These are phyloP conservation scores for Musa acuminata DNA, from an alignment of 176 grass and related monocot genomes.

Conservation along the genomic window DNA sequence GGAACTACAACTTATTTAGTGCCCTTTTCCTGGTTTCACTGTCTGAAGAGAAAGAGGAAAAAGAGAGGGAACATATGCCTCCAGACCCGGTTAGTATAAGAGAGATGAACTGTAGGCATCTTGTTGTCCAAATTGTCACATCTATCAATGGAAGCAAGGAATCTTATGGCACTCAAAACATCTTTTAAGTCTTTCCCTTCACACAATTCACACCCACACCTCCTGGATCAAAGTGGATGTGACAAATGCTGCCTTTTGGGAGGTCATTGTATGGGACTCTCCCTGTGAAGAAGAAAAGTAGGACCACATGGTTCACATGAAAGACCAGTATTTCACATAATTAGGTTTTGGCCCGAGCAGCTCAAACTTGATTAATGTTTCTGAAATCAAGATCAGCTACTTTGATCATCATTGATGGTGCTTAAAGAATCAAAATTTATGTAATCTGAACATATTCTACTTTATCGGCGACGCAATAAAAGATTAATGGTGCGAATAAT, in stretches of 20 bases:
- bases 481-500: too few relatives aligned
- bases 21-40: neutral
- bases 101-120: neutral
- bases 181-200: neutral
- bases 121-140: conserved; percentile 11
- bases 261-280: neutral
- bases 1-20: neutral
- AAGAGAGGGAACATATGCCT: neutral
- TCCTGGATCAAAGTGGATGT: conserved; percentile 1
- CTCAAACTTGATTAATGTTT: too few relatives aligned
- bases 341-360: too few relatives aligned
- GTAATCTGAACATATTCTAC: too few relatives aligned
- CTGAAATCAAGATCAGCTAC: too few relatives aligned
- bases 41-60: neutral
- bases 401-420: too few relatives aligned
- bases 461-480: too few relatives aligned
- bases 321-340: too few relatives aligned
- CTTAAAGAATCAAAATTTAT: too few relatives aligned
- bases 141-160: conserved; percentile 14
- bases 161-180: conserved; percentile 12
- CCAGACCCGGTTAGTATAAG: neutral
- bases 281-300: neutral
- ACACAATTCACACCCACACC: neutral
- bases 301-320: neutral
- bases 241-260: conserved; percentile 7